Conservation (phyloP, 306 rosid genomes). For the Lablab purpureus region DNA sequence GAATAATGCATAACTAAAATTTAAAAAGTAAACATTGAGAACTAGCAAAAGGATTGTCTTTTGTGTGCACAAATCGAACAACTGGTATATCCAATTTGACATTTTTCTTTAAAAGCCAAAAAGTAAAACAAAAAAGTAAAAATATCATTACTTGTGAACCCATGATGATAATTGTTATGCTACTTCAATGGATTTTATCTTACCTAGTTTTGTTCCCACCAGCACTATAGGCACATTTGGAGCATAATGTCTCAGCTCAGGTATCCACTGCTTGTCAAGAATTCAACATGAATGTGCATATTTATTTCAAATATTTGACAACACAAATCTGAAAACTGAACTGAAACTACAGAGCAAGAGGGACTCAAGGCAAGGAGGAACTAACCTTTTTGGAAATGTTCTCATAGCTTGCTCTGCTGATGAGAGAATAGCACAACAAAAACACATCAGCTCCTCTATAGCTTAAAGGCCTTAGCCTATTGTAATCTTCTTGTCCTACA, state of each 20-base stretch:
- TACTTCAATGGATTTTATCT: slow-evolving; percentile 36
- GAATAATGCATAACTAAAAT: not conserved
- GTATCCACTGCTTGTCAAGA: slow-evolving; percentile 67
- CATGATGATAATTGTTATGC: slow-evolving; percentile 11
- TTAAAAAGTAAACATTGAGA: not conserved
- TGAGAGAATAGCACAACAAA: slow-evolving; percentile 85
- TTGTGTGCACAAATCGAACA: not conserved
- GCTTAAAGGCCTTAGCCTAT: slow-evolving; percentile 94
- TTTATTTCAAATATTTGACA: slow-evolving; percentile 5
- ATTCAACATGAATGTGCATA: slow-evolving; percentile 30
- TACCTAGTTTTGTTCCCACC: slow-evolving; percentile 85
- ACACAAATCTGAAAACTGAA: slow-evolving; percentile 11
- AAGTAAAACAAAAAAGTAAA: not conserved
- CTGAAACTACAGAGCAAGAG: not conserved
- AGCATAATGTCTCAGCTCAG: slow-evolving; percentile 80
- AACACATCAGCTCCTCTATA: slow-evolving; percentile 98
- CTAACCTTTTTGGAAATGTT: slow-evolving; percentile 90
- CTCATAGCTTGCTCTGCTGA: slow-evolving; percentile 93
- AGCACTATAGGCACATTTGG: slow-evolving; percentile 79
- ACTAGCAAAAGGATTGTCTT: not conserved
- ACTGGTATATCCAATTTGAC: not conserved
- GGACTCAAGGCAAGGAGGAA: not conserved
- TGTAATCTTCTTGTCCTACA: slow-evolving; percentile 95
- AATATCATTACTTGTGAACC: not conserved
- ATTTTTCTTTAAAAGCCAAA: not conserved